phyloP scores from a whole-genome alignment of 2,329 filamentous ascomycete species.

The Capronia coronata region DNA sequence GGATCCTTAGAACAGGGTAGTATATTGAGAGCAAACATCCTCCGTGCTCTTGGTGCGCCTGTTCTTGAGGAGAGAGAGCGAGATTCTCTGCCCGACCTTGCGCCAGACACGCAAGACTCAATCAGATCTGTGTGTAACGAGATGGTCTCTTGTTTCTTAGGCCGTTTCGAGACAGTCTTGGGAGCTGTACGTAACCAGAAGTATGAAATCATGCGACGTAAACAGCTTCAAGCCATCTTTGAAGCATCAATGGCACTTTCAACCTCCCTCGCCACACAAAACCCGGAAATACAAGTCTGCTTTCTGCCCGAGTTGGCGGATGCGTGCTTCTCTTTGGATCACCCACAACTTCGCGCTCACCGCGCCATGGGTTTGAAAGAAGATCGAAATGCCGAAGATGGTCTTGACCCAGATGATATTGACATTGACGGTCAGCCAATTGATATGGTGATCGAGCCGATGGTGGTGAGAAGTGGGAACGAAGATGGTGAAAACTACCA shows the following conservation, averaged over 20 bases:
- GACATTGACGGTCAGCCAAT: background rate
- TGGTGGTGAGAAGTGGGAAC: background rate
- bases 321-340: background rate
- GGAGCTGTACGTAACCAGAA: background rate
- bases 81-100: too few species aligned
- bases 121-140: background rate
- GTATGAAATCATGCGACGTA: background rate
- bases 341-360: background rate
- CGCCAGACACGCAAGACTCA: background rate
- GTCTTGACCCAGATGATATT: background rate
- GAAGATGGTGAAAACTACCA: background rate
- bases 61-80: background rate
- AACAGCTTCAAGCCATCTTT: background rate
- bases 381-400: background rate
- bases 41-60: background rate
- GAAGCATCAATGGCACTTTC: background rate
- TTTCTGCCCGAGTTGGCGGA: background rate
- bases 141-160: too few species aligned
- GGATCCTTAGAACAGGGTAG: background rate
- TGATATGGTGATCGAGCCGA: slow-evolving; percentile 1
- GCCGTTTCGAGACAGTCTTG: too few species aligned
- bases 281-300: background rate
- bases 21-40: background rate
- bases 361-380: background rate
- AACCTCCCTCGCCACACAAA: background rate